Conservation (phyloP, 1,284 basidiomycete species). For the Lentinus polychrous region DNA sequence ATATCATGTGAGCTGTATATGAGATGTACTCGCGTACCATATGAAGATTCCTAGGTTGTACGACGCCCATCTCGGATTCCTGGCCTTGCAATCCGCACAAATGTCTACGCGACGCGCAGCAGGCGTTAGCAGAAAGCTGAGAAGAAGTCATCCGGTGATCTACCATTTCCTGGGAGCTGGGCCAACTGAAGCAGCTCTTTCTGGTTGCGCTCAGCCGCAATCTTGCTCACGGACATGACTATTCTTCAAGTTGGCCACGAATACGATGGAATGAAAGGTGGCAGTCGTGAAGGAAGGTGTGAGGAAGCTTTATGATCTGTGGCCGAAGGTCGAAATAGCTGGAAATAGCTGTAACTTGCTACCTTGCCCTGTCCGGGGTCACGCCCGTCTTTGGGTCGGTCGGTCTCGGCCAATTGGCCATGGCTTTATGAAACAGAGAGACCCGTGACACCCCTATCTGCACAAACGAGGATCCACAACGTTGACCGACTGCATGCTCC, state of each 20-base stretch:
- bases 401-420: not conserved
- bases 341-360: not conserved
- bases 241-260: not conserved
- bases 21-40: slow-evolving; percentile 40
- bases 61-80: slow-evolving; percentile 77
- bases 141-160: slow-evolving; percentile 20
- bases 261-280: not conserved
- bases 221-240: slow-evolving; percentile 35
- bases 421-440: not conserved
- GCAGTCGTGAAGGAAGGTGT: not conserved
- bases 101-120: slow-evolving; percentile 39
- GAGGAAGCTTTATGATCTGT: not conserved
- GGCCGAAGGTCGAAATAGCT: not conserved
- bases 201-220: slow-evolving; percentile 63
- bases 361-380: not conserved
- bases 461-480: not conserved
- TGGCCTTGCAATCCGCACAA: slow-evolving; percentile 81
- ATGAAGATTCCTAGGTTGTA: slow-evolving; percentile 78
- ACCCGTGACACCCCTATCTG: not conserved
- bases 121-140: slow-evolving; percentile 2
- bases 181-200: slow-evolving; percentile 61
- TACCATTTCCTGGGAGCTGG: slow-evolving; percentile 70
- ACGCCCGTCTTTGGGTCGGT: not conserved
- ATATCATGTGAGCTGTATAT: slow-evolving; percentile 1
- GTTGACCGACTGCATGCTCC: not conserved